phyloP scores from a whole-genome alignment of 2,329 filamentous ascomycete genomes.

The Incumbomyces delicatus region DNA sequence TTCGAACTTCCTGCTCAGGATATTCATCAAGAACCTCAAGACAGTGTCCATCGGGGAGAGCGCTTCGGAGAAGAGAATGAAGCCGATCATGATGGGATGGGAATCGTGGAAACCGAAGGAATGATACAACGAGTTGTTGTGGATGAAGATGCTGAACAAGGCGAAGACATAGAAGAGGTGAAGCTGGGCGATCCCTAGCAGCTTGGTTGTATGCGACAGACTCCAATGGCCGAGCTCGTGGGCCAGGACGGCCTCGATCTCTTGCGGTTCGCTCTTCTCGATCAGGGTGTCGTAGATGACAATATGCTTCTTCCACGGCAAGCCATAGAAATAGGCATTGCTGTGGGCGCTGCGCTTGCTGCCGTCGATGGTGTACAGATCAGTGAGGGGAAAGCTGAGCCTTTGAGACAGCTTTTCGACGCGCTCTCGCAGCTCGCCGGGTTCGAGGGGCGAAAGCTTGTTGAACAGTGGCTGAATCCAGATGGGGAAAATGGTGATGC shows the following conservation, averaged over 20 bases:
- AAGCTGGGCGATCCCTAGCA: slow-evolving; percentile 78
- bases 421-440: slow-evolving; percentile 75
- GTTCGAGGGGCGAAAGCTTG: slow-evolving; percentile 85
- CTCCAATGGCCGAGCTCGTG: slow-evolving; percentile 98
- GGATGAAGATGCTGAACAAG: slow-evolving; percentile 93
- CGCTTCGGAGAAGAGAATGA: slow-evolving; percentile 96
- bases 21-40: slow-evolving; percentile 91
- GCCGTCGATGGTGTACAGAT: slow-evolving; percentile 90
- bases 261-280: slow-evolving; percentile 83
- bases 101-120: slow-evolving; percentile 80
- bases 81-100: slow-evolving; percentile 89
- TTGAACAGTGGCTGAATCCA: slow-evolving; percentile 94
- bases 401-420: slow-evolving; percentile 75
- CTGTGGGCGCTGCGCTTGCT: slow-evolving; percentile 81
- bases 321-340: slow-evolving; percentile 91
- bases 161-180: slow-evolving; percentile 96
- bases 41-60: slow-evolving; percentile 88
- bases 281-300: slow-evolving; percentile 97
- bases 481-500: slow-evolving; percentile 93
- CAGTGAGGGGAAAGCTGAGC: slow-evolving; percentile 82
- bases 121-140: slow-evolving; percentile 82
- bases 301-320: slow-evolving; percentile 99
- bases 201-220: slow-evolving; percentile 83
- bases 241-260: slow-evolving; percentile 88
- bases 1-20: slow-evolving; percentile 87